Evolutionary conservation across 495 filamentous ascomycete species (phyloP).

Genomic region (Penicillium fimorum): DNA sequence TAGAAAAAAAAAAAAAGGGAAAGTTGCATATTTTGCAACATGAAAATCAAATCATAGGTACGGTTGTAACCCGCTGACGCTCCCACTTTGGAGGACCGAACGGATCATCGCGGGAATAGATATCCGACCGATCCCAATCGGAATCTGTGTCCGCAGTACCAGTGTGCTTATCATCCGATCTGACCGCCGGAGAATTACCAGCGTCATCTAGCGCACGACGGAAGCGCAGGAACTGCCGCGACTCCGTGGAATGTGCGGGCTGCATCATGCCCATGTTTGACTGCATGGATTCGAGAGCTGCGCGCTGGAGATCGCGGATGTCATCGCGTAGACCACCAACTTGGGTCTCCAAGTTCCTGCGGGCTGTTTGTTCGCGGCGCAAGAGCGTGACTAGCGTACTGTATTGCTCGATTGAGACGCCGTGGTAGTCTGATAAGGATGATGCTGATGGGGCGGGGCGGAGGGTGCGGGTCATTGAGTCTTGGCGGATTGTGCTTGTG

Average conservation of each 20-base stretch:
- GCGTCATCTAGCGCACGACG: conserved; percentile 27
- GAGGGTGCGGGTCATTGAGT: conserved; percentile 27
- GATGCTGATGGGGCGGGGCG: conserved; percentile 34
- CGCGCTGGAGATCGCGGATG: conserved; percentile 40
- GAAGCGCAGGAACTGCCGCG: conserved; percentile 36
- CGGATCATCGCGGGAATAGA: conserved; percentile 19
- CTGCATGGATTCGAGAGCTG: conserved; percentile 36
- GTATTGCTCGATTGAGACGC: conserved; percentile 57
- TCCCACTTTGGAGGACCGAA: conserved; percentile 26
- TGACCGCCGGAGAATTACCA: conserved; percentile 15
- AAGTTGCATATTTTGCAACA: background rate
- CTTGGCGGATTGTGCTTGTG: conserved; percentile 42
- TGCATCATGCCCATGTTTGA: conserved; percentile 31
- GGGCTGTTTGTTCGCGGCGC: conserved; percentile 55
- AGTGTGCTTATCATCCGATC: conserved; percentile 14
- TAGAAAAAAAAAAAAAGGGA: background rate
- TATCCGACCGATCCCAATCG: conserved; percentile 21
- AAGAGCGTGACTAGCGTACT: conserved; percentile 54
- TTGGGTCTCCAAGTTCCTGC: conserved; percentile 52
- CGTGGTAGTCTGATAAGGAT: conserved; percentile 33
- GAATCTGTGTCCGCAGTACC: conserved; percentile 18
- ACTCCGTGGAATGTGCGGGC: conserved; percentile 36
- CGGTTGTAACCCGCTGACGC: conserved; percentile 17
- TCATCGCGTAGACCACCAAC: conserved; percentile 52
- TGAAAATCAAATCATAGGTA: conserved; percentile 23